Base-by-base conservation (phyloP, 495 filamentous ascomycete species). In the Chaetomium fimeti region DNA sequence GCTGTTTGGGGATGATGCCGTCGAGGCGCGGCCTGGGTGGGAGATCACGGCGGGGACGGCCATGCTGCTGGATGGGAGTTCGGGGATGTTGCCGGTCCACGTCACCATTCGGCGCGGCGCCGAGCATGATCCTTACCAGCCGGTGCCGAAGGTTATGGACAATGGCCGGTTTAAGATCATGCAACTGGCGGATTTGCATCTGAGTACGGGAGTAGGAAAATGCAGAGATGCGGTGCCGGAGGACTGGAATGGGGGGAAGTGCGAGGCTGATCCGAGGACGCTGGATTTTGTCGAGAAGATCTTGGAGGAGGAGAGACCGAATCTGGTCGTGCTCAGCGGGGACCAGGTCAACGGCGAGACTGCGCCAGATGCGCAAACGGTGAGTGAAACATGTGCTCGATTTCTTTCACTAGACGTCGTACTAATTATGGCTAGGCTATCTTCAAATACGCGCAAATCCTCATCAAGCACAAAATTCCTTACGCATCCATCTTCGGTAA, bases 131-230 rank as follows among this genome's bases (percentile, higher is more conserved):
- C 68, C 75, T 16, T 80, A 85, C 65, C 90, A 86, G 69, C 89
- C 91, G 0, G 76, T 81, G n/a, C 90, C 88, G 16, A 83, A 87
- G 57, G 88, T 98, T 61, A 83, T 84, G 56, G 90, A 93, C 29
- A 89, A 95, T 74, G 93, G 92, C n/a, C 89, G 88, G 65, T 97
- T 98, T 77, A 98, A 97, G 78, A 95, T 98, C 63, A 87, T 98
- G 84, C 94, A 98, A 74, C 73, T 94, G 57, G 88, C 93, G 52
- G 94, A 98, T 80, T 70, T 97, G 60, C 94, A 98, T 76, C 74
- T 98, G 64, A 91, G 89, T 64, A 98, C 94, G 3, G 94, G 95
- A 32, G 80, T 91, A 7, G 94, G 95, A 8, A 67, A 72, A 18
- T 98, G 94, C 70, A 84, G 95, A 61, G 93, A 98, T 71, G 85